Evolutionary conservation across 2,329 filamentous ascomycete genomes (phyloP).

Genomic region (Lasiodiplodia gonubiensis): DNA sequence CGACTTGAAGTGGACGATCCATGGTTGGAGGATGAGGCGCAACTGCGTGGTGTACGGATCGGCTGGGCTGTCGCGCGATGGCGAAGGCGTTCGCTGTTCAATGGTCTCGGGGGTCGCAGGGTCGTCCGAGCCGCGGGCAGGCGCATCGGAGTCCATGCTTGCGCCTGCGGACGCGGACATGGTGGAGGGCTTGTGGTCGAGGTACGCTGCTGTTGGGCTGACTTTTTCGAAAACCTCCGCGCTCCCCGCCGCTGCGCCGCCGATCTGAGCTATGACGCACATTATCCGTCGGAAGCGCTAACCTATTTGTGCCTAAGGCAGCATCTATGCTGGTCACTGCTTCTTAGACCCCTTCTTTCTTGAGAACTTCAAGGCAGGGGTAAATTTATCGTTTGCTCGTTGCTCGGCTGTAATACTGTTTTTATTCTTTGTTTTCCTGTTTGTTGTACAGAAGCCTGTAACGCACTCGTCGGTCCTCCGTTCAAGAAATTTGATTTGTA

Average conservation of each 20-base stretch:
- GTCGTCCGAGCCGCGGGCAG: background rate
- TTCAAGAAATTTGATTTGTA: no score
- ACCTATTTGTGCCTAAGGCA: background rate
- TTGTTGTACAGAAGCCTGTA: no score
- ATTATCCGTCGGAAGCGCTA: background rate
- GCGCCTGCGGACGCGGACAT: slow-evolving; percentile 16
- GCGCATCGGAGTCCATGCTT: slow-evolving; percentile 13
- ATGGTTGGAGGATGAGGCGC: slow-evolving; percentile 54
- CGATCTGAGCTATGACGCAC: slow-evolving; percentile 18
- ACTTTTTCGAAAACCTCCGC: slow-evolving; percentile 23
- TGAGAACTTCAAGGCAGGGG: background rate
- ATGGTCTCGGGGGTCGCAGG: background rate
- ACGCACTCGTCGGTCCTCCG: no score
- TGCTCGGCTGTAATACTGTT: background rate
- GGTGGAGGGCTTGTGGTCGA: background rate
- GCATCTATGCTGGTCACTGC: background rate
- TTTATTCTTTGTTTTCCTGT: background rate
- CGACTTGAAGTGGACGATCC: slow-evolving; percentile 64
- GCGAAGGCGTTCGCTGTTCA: slow-evolving; percentile 7
- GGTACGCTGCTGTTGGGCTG: slow-evolving; percentile 6
- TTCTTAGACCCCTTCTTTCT: background rate
- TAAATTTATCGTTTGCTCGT: background rate
- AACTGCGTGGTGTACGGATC: slow-evolving; percentile 51
- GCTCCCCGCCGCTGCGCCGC: background rate
- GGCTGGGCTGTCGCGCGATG: background rate